Evolutionary conservation across 106 monocot species (phyloP).

Genomic region (Posidonia australis): DNA sequence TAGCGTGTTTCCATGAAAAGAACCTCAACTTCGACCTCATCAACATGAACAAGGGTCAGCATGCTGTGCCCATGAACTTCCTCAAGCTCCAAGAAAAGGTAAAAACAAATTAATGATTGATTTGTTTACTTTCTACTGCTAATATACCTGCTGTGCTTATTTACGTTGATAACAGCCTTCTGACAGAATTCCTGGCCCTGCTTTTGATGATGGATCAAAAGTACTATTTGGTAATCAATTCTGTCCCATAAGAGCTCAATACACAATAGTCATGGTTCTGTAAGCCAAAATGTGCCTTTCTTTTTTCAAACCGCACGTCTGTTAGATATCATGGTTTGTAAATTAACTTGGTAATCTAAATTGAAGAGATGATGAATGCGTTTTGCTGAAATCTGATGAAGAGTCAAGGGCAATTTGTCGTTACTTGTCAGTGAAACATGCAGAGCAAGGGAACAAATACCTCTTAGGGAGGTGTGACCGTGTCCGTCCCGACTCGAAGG

Average conservation of each 20-base stretch:
- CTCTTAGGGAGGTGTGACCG: slow-evolving; percentile 48
- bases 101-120: too few species aligned
- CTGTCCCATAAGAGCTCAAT: too few species aligned
- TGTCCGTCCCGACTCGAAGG: too few species aligned
- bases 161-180: slow-evolving; percentile 7
- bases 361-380: too few species aligned
- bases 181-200: slow-evolving; percentile 9
- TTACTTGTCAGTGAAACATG: slow-evolving; percentile 36
- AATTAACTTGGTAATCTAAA: too few species aligned
- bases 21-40: slow-evolving; percentile 33
- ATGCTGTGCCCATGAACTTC: slow-evolving; percentile 21
- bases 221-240: slow-evolving; percentile 40
- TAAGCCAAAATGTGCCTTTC: too few species aligned
- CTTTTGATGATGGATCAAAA: slow-evolving; percentile 34
- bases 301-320: too few species aligned
- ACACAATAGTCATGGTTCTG: too few species aligned
- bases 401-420: slow-evolving; percentile 63
- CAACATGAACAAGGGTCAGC: slow-evolving; percentile 29
- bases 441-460: slow-evolving; percentile 32
- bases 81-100: slow-evolving; percentile 45
- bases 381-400: too few species aligned
- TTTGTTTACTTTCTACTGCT: too few species aligned
- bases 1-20: slow-evolving; percentile 72
- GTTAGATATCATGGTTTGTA: too few species aligned
- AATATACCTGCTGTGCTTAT: too few species aligned